Conservation (phyloP, 1,139 yeast species). For the Lipomyces yarrowii region DNA sequence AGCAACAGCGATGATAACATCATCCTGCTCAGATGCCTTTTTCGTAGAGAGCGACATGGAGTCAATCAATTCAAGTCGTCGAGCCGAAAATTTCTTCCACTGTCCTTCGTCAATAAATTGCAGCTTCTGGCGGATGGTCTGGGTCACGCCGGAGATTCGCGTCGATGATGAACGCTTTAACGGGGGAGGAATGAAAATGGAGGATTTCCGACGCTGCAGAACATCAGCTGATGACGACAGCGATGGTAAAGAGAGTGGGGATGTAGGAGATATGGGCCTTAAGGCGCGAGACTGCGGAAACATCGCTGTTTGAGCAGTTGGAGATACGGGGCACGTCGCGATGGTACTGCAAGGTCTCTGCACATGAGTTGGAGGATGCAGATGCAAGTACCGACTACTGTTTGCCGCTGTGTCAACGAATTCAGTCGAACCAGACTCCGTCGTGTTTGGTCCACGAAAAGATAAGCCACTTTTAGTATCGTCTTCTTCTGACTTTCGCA, state of each 20-base stretch:
- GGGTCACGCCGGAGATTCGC: conserved; percentile 64
- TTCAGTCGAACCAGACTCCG: not conserved
- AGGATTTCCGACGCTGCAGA: conserved; percentile 16
- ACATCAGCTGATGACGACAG: conserved; percentile 5
- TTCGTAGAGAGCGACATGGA: conserved; percentile 70
- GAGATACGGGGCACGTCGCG: not conserved
- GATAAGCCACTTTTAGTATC: not conserved
- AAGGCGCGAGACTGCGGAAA: not conserved
- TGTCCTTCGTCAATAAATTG: conserved; percentile 75
- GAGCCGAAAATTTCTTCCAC: conserved; percentile 88
- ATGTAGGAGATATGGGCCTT: not conserved
- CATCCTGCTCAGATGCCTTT: conserved; percentile 93
- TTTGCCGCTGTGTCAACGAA: not conserved
- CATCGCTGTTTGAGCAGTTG: not conserved
- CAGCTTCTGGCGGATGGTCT: conserved; percentile 69
- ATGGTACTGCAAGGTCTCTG: not conserved
- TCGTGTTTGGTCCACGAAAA: not conserved
- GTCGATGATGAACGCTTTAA: conserved; percentile 5
- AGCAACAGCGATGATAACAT: conserved; percentile 78
- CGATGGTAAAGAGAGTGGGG: not conserved
- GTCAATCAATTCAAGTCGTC: conserved; percentile 86
- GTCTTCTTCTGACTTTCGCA: not conserved
- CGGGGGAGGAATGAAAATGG: conserved; percentile 26
- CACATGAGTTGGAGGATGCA: not conserved
- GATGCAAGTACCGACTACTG: not conserved